Evolutionary conservation across 202 grass and related monocot species (phyloP).

Genomic region (Schoenoplectus triqueter): DNA sequence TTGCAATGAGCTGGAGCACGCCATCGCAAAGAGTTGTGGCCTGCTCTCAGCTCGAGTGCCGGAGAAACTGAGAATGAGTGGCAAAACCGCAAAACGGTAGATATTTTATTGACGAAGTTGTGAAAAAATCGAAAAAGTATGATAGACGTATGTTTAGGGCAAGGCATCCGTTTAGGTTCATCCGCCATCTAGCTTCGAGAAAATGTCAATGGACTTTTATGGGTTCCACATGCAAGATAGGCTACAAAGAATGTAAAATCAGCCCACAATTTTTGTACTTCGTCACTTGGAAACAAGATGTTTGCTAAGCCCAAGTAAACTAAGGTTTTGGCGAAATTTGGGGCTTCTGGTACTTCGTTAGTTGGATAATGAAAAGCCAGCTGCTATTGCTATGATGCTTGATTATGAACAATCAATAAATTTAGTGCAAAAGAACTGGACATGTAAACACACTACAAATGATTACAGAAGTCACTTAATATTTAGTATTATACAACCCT

Average conservation of each 20-base stretch:
- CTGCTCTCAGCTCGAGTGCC: conserved; percentile 16
- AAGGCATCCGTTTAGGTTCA: background rate
- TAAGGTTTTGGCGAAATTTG: background rate
- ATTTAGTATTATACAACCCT: background rate
- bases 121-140: background rate
- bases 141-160: background rate
- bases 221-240: background rate
- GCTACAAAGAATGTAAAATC: background rate
- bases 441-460: background rate
- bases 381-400: background rate
- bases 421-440: background rate
- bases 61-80: conserved; percentile 29
- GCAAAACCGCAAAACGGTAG: background rate
- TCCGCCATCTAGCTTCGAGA: background rate
- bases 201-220: background rate
- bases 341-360: background rate
- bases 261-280: background rate
- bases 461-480: background rate
- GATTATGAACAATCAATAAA: background rate
- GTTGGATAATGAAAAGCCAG: background rate
- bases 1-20: conserved; percentile 49
- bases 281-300: background rate
- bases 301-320: background rate
- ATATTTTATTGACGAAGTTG: background rate
- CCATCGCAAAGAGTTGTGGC: conserved; percentile 45